Evolutionary conservation across 2,329 filamentous ascomycete genomes (phyloP).

Genomic region (Drechslerella coelobrocha): DNA sequence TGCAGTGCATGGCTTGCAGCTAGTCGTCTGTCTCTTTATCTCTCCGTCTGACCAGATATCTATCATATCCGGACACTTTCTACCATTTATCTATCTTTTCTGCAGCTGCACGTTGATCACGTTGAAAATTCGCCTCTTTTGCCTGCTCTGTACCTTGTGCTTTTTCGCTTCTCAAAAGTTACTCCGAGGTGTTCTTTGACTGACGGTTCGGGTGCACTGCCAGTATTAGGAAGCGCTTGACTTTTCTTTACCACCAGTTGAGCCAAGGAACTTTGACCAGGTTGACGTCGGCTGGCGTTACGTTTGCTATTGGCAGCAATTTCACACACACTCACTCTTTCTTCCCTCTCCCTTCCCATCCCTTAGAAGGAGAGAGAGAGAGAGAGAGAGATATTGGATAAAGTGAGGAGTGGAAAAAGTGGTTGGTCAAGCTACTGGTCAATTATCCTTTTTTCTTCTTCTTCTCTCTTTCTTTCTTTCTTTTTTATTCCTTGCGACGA

Average conservation of each 20-base stretch:
- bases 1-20: slow-evolving; percentile 1
- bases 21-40: neutral
- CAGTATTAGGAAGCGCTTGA: slow-evolving; percentile 41
- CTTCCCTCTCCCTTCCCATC: slow-evolving; percentile 16
- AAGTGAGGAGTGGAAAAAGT: neutral
- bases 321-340: slow-evolving; percentile 26
- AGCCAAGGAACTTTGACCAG: slow-evolving; percentile 43
- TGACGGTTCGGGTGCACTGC: slow-evolving; percentile 30
- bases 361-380: neutral
- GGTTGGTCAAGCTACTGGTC: neutral
- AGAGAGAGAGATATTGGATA: neutral
- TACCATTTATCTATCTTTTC: neutral
- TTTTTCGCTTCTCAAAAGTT: neutral
- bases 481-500: neutral
- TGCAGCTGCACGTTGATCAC: slow-evolving; percentile 1
- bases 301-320: slow-evolving; percentile 17
- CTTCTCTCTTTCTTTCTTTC: neutral
- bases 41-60: slow-evolving; percentile 4
- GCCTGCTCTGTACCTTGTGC: neutral
- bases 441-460: slow-evolving; percentile 7
- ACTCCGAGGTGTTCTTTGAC: slow-evolving; percentile 8
- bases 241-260: slow-evolving; percentile 13
- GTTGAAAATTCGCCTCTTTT: neutral
- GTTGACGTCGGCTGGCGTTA: slow-evolving; percentile 22
- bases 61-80: slow-evolving; percentile 3